Base-by-base conservation (phyloP, 345 rosid species). In the Populus alba region DNA sequence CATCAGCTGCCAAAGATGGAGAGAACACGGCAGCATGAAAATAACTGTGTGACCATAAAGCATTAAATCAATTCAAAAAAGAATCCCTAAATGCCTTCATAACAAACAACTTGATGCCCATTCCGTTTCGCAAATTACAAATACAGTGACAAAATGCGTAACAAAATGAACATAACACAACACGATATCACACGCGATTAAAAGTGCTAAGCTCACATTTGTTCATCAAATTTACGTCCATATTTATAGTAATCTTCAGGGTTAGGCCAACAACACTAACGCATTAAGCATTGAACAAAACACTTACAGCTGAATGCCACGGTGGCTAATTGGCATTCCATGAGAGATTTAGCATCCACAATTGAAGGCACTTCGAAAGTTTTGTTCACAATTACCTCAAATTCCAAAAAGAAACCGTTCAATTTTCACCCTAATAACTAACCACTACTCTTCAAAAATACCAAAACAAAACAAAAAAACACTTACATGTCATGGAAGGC, bases 321-420 rank as follows among this genome's bases (percentile, higher is more conserved):
- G 86, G 91, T 85, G 61, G 87, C 97, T 78, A 95, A 78, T 75
- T 96, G 98, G 88, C 89, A 85, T 88, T 93, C 94, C 72, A 96
- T 86, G 55, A 93, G 91, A 69, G 65, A 83, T 82, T 78, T 84
- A 43, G 71, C 81, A 85, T 90, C 95, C 77, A 86, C 72, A 76
- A 73, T 74, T 61, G 84, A 66, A 78, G 94, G 92, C 81, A 90
- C 86, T 84, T 86, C 88, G 80, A 88, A 92, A 77, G 92, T 83
- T 80, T 69, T 86, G 79, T 88, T 96, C 78, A 86, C 90, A 68
- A 84, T 79, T 76, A 93, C 97, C 97, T 96, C 81, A 43, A 70
- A 86, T 62, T 61, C 65, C 39, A 8, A 72, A 67, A 51, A 69
- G 69, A 68, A 3, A 45, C 66, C 37, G 49, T 47, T 9, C 47